These are phyloP conservation scores for Cercospora brassicicola DNA, from an alignment of 2,329 filamentous ascomycete genomes.

Conservation along the genomic window DNA sequence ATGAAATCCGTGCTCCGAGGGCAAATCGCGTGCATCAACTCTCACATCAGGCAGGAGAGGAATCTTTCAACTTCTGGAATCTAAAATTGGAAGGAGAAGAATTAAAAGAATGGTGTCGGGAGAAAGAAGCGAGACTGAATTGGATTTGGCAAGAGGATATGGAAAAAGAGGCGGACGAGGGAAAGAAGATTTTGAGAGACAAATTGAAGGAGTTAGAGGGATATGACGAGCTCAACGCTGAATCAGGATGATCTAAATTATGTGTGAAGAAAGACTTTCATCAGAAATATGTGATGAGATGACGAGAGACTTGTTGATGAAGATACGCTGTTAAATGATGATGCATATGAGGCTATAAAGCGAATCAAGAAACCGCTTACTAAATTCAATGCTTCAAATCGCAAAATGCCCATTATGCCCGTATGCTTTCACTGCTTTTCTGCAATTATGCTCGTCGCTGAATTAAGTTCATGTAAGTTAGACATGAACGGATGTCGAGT, in stretches of 20 bases:
- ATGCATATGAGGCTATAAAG: neutral
- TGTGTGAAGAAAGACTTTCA: neutral
- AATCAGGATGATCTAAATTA: neutral
- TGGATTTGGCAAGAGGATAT: conserved; percentile 34
- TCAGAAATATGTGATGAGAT: neutral
- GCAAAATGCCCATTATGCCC: neutral
- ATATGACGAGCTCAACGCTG: neutral
- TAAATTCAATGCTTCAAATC: neutral
- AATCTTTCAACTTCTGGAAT: conserved; percentile 24
- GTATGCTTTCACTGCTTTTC: neutral
- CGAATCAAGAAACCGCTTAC: neutral
- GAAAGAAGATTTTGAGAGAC: conserved; percentile 7
- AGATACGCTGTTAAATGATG: neutral
- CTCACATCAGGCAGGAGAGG: conserved; percentile 22
- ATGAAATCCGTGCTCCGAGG: conserved; percentile 25
- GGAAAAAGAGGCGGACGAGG: conserved; percentile 27
- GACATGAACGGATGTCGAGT: too few relatives aligned
- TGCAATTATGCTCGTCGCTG: neutral
- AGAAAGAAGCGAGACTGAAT: conserved; percentile 22
- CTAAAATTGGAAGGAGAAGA: conserved; percentile 23
- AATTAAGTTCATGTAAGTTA: neutral
- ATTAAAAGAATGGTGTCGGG: conserved; percentile 23
- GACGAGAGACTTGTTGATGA: neutral
- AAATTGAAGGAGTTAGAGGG: neutral
- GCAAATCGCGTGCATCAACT: conserved; percentile 22